These are phyloP conservation scores for Globisporangium canariense DNA, from an alignment of 352 stramenopile species.

Conservation along the genomic window DNA sequence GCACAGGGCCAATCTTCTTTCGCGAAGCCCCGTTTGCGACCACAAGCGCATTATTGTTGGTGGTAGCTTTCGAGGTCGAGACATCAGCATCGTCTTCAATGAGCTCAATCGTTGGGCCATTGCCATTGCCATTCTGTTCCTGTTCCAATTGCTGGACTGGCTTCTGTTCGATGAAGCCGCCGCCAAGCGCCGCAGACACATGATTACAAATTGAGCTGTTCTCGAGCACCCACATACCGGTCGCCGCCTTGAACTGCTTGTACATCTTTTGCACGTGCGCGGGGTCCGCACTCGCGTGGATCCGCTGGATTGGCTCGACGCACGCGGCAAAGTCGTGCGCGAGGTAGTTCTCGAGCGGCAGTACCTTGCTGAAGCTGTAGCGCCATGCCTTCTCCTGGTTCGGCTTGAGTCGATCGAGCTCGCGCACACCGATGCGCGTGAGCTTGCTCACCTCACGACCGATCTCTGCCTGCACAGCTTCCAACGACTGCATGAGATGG, in stretches of 20 bases:
- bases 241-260: slow-evolving; percentile 82
- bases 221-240: slow-evolving; percentile 82
- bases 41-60: slow-evolving; percentile 34
- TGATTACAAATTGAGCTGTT: slow-evolving; percentile 82
- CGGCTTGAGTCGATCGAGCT: slow-evolving; percentile 81
- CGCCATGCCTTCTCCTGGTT: slow-evolving; percentile 85
- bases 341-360: slow-evolving; percentile 80
- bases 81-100: slow-evolving; percentile 36
- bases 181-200: slow-evolving; percentile 63
- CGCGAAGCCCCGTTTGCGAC: slow-evolving; percentile 15
- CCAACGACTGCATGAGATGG: slow-evolving; percentile 76
- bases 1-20: slow-evolving; percentile 14
- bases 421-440: slow-evolving; percentile 75
- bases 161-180: slow-evolving; percentile 55
- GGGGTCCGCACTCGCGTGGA: slow-evolving; percentile 80
- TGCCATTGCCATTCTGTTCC: slow-evolving; percentile 21
- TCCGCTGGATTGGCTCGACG: slow-evolving; percentile 83
- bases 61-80: slow-evolving; percentile 8
- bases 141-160: slow-evolving; percentile 31
- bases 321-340: slow-evolving; percentile 82
- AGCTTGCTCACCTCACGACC: slow-evolving; percentile 73
- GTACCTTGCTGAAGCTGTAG: slow-evolving; percentile 82
- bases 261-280: slow-evolving; percentile 84
- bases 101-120: slow-evolving; percentile 38
- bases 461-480: slow-evolving; percentile 78